These are phyloP conservation scores for Citrus sinensis DNA, from an alignment of 345 rosid species.

Conservation along the genomic window DVS_A1.0 CM039166.1:25060501-25061000, in stretches of 20 bases:
- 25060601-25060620: conserved; percentile 84
- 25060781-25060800: conserved; percentile 72
- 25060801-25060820: conserved; percentile 31
- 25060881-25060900: background rate
- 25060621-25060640: conserved; percentile 69
- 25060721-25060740: conserved; percentile 81
- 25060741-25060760: conserved; percentile 51
- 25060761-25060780: conserved; percentile 78
- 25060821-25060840: background rate
- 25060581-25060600: conserved; percentile 81
- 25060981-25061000: background rate
- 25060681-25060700: conserved; percentile 74
- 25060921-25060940: background rate
- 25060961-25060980: background rate
- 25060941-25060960: background rate
- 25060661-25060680: conserved; percentile 69
- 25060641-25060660: conserved; percentile 73
- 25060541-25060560: conserved; percentile 78
- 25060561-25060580: conserved; percentile 84
- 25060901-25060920: background rate
- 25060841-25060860: background rate
- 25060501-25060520: conserved; percentile 85
- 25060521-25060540: conserved; percentile 82
- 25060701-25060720: conserved; percentile 69
- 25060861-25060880: background rate